Percentiles rank a stretch among this genome's conserved stretches.
Evolutionary conservation across 306 rosid species (phyloP).

Genomic region (Quercus aquifolioides): DNA sequence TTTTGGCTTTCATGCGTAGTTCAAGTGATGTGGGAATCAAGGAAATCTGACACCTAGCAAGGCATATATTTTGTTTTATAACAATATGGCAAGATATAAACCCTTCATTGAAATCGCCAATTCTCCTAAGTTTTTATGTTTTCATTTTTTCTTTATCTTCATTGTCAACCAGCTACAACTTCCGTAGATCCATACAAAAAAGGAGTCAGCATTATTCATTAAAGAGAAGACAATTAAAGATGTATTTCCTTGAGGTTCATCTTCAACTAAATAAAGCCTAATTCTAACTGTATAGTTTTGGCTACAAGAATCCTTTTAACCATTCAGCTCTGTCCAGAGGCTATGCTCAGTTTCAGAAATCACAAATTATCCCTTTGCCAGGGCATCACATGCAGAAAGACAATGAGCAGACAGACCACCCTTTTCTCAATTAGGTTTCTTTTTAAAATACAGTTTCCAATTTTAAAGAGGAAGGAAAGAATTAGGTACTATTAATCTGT

Average conservation of each 20-base stretch:
- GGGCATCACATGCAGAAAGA: not conserved
- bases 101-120: not conserved
- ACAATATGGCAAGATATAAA: not conserved
- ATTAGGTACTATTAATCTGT: not conserved
- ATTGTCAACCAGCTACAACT: not conserved
- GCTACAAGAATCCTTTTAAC: not conserved
- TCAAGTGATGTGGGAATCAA: not conserved
- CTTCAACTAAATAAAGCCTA: not conserved
- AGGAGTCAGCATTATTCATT: not conserved
- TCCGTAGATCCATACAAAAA: not conserved
- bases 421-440: not conserved
- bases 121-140: not conserved
- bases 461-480: not conserved
- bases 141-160: not conserved
- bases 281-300: not conserved
- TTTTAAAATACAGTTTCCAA: not conserved
- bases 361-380: not conserved
- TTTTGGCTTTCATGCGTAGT: not conserved
- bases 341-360: not conserved
- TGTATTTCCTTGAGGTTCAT: not conserved
- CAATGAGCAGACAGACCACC: not conserved
- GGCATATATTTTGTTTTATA: not conserved
- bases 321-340: not conserved
- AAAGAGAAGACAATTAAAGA: not conserved
- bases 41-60: not conserved